Percentiles rank a stretch among this genome's conserved stretches.
Evolutionary conservation across 2,329 filamentous ascomycete genomes (phyloP).

Genomic region (Pseudogymnoascus sp.): DNA sequence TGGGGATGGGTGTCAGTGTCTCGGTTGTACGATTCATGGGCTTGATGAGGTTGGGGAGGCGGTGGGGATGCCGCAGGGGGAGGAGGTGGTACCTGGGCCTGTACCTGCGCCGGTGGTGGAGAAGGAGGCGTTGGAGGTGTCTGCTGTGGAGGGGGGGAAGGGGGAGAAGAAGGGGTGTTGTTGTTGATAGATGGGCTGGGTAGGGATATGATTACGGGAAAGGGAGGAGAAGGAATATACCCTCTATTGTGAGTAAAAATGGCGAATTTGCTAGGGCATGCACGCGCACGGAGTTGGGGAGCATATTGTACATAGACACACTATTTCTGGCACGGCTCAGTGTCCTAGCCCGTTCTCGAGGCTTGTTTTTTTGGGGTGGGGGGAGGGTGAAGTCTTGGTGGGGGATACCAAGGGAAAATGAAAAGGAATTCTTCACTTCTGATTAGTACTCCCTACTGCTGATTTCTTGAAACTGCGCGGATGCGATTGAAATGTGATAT

Average conservation of each 20-base stretch:
- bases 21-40: conserved; percentile 47
- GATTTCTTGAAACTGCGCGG: neutral
- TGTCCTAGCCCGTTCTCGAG: neutral
- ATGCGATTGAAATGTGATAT: too few species aligned
- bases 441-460: neutral
- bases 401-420: neutral
- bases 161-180: neutral
- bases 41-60: neutral
- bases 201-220: neutral
- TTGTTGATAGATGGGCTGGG: neutral
- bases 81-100: neutral
- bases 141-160: neutral
- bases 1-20: conserved; percentile 51
- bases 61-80: neutral
- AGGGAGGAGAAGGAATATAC: neutral
- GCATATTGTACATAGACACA: neutral
- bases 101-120: neutral
- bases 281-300: neutral
- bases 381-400: neutral
- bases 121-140: neutral
- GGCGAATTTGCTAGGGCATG: neutral
- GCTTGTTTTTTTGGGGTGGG: neutral
- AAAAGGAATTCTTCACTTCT: neutral
- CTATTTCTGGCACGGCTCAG: neutral
- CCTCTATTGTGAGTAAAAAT: neutral